Evolutionary conservation across 805 yeast species (phyloP).

Genomic region (Saccharomycopsis vini): DNA sequence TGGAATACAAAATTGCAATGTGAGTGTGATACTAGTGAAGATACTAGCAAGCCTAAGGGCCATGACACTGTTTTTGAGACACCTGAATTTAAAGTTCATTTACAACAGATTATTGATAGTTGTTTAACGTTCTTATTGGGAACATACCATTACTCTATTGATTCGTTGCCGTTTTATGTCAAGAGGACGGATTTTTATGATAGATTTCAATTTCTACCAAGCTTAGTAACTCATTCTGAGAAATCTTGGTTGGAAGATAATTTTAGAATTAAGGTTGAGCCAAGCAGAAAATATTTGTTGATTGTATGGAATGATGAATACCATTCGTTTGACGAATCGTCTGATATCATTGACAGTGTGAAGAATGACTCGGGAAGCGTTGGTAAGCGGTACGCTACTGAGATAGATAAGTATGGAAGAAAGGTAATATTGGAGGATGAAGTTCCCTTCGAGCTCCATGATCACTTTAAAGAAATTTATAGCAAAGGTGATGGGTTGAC

Average conservation of each 20-base stretch:
- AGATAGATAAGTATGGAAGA: conserved; percentile 43
- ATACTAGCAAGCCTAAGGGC: conserved; percentile 30
- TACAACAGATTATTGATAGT: conserved; percentile 35
- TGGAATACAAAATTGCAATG: conserved; percentile 43
- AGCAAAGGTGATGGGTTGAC: conserved; percentile 1
- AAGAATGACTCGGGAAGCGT: conserved; percentile 22
- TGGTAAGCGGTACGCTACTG: conserved; percentile 30
- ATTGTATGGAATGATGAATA: conserved; percentile 74
- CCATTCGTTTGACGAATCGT: conserved; percentile 53
- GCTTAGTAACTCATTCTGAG: neutral
- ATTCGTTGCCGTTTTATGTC: conserved; percentile 10
- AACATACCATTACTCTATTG: conserved; percentile 12
- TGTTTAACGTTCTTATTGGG: conserved; percentile 23
- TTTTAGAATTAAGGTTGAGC: conserved; percentile 9
- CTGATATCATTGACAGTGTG: conserved; percentile 32
- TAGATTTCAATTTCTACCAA: conserved; percentile 6
- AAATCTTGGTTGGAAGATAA: conserved; percentile 11
- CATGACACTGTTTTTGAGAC: conserved; percentile 33
- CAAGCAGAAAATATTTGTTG: conserved; percentile 34
- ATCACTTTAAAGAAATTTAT: conserved; percentile 1
- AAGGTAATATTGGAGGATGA: conserved; percentile 28
- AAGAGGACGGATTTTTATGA: conserved; percentile 4
- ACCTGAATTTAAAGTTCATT: conserved; percentile 45
- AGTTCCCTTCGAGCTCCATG: conserved; percentile 4
- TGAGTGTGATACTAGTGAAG: conserved; percentile 24